Evolutionary conservation across 176 grass and related monocot genomes (phyloP), one percentile per base, ranked within the genome.

Genomic region (Aegilops umbellulata): DNA sequence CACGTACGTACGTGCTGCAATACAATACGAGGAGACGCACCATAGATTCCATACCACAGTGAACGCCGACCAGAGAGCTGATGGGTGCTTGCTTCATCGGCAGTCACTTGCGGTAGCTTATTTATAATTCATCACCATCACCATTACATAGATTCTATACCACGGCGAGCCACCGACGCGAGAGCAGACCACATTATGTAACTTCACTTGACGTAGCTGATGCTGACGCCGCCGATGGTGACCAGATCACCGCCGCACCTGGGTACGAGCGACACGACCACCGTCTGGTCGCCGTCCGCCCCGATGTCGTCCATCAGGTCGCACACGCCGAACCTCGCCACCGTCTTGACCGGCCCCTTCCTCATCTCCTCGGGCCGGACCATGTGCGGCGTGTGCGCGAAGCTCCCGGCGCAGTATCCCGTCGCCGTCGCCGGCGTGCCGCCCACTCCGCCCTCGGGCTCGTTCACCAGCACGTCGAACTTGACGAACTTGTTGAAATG

Each of bases 401-500:
- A 39, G 85, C 89, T 94, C 34, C 92, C 94, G 7, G 90, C 94
- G 74, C 90, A 89, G 85, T 88, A 87, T 38, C 63, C 85, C 19
- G 70, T 22, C 1, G 87, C 73, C 12, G 62, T 41, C 10, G 61
- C 61, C 61, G 60, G 23, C 60, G 60, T 25, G 23, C n/a, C 10
- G 60, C 1, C 80, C n/a, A n/a, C 80, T 0, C 62, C 82, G 44
- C 47, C 14, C 1, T 87, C 82, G 3, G 60, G 12, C 22, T 62
- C 47, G 73, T 93, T 95, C n/a, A 95, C 65, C 30, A 69, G 79
- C 44, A 91, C 94, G 60, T 95, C 94, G 86, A 95, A 93, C 91
- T 95, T 91, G 81, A 95, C 42, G 81, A 51, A 91, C 76, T 3
- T 51, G 68, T 3, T 51, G 74, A 13, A 68, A 17, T 74, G 70